Evolutionary conservation across 176 grass and related monocot species (phyloP).

Genomic region (Aegilops speltoides): DNA sequence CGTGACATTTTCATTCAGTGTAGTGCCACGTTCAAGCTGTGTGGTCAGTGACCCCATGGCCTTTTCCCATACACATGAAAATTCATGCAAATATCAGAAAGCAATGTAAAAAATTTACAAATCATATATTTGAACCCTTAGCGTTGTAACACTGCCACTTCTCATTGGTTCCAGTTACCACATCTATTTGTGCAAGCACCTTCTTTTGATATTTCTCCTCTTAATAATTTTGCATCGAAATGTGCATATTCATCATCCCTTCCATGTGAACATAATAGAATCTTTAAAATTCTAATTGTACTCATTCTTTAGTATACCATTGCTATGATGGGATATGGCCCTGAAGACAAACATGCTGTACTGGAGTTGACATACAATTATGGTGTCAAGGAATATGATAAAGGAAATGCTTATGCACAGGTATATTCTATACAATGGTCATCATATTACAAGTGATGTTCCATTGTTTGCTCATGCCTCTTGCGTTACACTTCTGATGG

Average conservation of each 20-base stretch:
- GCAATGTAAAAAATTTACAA: not conserved
- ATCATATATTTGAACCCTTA: not conserved
- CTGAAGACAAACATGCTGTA: constrained; percentile 94
- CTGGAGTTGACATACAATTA: constrained; percentile 97
- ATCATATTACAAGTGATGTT: not conserved
- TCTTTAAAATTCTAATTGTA: not conserved
- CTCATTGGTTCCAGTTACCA: not conserved
- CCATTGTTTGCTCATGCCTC: constrained; percentile 1
- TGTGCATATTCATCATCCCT: constrained; percentile 11
- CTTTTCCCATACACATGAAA: not conserved
- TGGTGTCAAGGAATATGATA: constrained; percentile 78
- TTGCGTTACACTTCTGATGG: not conserved
- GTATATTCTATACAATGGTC: constrained; percentile 40
- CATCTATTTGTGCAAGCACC: not conserved
- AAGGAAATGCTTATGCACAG: constrained; percentile 98
- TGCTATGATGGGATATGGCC: constrained; percentile 99
- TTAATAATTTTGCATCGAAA: not conserved
- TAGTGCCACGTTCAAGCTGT: not conserved
- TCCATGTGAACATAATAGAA: not conserved
- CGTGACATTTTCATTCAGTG: not conserved
- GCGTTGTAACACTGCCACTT: not conserved
- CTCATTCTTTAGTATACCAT: constrained; percentile 64
- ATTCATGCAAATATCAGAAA: not conserved
- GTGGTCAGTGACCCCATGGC: not conserved
- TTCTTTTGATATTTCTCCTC: constrained; percentile 19